Percentiles rank a stretch among this genome's conserved stretches.
Conservation (phyloP, 2,329 filamentous ascomycete genomes). For the Davidsoniella australis region DNA sequence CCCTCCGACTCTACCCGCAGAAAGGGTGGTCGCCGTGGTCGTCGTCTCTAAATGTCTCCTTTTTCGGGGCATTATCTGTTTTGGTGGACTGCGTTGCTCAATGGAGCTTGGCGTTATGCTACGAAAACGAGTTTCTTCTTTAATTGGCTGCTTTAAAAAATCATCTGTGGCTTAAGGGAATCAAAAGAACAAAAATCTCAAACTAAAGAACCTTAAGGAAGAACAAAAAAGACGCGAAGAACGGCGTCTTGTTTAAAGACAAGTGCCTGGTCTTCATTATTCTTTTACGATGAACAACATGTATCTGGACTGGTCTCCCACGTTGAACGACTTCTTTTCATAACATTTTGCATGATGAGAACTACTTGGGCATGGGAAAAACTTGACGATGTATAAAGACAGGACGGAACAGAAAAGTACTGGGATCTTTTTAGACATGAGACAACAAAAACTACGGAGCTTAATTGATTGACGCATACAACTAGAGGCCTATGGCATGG, state of each 20-base stretch:
- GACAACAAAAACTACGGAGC: too few relatives aligned
- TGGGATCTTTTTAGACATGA: too few relatives aligned
- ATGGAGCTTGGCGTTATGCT: slow-evolving; percentile 11
- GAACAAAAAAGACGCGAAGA: slow-evolving; percentile 13
- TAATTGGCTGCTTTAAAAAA: slow-evolving; percentile 13
- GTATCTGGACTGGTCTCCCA: slow-evolving; percentile 13
- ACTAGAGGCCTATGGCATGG: too few relatives aligned
- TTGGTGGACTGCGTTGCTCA: slow-evolving; percentile 12
- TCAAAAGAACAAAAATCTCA: slow-evolving; percentile 13
- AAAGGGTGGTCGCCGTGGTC: slow-evolving; percentile 99
- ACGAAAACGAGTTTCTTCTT: slow-evolving; percentile 13
- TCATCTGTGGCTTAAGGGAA: slow-evolving; percentile 12
- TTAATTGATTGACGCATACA: too few relatives aligned
- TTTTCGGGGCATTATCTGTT: slow-evolving; percentile 10
- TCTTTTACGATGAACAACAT: slow-evolving; percentile 14
- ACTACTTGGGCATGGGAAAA: too few relatives aligned
- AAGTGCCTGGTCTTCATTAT: slow-evolving; percentile 13
- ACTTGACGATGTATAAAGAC: too few relatives aligned
- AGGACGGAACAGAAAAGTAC: too few relatives aligned
- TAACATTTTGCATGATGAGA: too few relatives aligned
- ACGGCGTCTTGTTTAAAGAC: slow-evolving; percentile 6
- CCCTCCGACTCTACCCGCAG: slow-evolving; percentile 98
- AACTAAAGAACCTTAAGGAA: slow-evolving; percentile 12
- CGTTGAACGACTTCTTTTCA: slow-evolving; percentile 2
- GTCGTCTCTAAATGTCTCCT: slow-evolving; percentile 65